Evolutionary conservation across 441 rosid species (phyloP), one percentile per base, ranked within the genome.

Genomic region (Dalechampia spathulata): DNA sequence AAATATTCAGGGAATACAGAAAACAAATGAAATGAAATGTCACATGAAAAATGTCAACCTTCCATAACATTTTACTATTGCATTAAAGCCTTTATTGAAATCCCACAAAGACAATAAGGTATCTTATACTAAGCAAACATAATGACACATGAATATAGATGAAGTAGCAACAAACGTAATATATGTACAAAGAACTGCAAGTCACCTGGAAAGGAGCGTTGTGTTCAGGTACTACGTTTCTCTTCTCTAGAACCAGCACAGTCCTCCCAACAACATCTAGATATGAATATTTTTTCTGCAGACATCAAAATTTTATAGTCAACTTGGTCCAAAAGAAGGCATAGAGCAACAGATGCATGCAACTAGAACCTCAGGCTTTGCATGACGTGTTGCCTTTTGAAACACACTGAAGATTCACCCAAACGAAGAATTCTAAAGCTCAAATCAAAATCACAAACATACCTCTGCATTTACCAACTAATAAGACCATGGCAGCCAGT

Each of bases 251-350:
- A 66, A 90, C 98, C 51, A 87, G 75, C 70, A 94, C 98, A 38
- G 98, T 78, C 73, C 99, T 87, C 65, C 96, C 98, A 66, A 94
- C 87, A 17, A 90, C 83, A 79, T 94, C 98, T 55, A 94, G 96
- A 78, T 94, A 94, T 28, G 99, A 81, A 65, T 86, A 94, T 72
- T 94, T 94, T 68, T 76, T 85, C 99, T 94, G 78, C 78, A 70
- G 50, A 58, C 5, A 66, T 27, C 17, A 21, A 21, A 63, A 49
- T 58, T 54, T 38, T 61, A 21, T 40, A 60, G 26, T 41, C 23
- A 69, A 48, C 56, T 72, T 16, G 63, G 57, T 57, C 11, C 42
- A 54, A 9, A 59, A 48, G 56, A 49, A 32, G 14, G 52, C 44
- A 52, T 15, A 32, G 46, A 21, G 16, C 41, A 15, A 43, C 25